Evolutionary conservation across 345 rosid species (phyloP), one percentile per base, ranked within the genome.

Genomic region (Cardamine chenopodiifolia): DNA sequence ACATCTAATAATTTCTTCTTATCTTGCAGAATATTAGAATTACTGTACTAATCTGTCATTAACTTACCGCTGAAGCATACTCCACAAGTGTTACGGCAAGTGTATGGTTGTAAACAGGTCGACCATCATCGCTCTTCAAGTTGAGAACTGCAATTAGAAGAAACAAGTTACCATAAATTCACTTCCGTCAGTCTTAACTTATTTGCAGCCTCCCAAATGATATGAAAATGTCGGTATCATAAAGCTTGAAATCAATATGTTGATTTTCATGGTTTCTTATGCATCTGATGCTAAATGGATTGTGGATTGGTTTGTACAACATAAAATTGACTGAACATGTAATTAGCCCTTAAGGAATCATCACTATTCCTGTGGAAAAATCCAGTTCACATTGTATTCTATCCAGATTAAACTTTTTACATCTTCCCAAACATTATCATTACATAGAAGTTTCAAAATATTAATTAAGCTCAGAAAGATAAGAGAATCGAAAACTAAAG

Each of bases 41-140:
- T 2, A 70, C 31, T 23, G 42, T 7, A 58, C 17, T 49, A 25
- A 52, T 52, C 17, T 50, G 6, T 25, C 25, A 72, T 7, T 15
- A 52, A 82, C 96, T 82, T 85, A 94, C 97, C 13, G 99, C 99
- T 53, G 97, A 91, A 48, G 97, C 92, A 80, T 95, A 95, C 80
- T 95, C 96, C 73, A 92, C 99, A 75, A 92, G 68, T 66, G 87
- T 90, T 0, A 74, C 78, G 62, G 96, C 90, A 60, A 90, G 96
- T 5, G 97, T 90, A 78, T 86, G 97, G 81, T 94, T 94, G 86
- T 88, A 94, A 78, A 67, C 69, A 42, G 81, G 80, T 22, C 26
- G 34, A 75, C 29, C 42, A 69, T 83, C 76, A 56, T 72, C 66
- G 42, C 68, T 76, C 81, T 80, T 85, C 48, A 81, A 66, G 74